Base-by-base conservation (phyloP, 305 asterid species). In the Fraxinus greggii region DNA sequence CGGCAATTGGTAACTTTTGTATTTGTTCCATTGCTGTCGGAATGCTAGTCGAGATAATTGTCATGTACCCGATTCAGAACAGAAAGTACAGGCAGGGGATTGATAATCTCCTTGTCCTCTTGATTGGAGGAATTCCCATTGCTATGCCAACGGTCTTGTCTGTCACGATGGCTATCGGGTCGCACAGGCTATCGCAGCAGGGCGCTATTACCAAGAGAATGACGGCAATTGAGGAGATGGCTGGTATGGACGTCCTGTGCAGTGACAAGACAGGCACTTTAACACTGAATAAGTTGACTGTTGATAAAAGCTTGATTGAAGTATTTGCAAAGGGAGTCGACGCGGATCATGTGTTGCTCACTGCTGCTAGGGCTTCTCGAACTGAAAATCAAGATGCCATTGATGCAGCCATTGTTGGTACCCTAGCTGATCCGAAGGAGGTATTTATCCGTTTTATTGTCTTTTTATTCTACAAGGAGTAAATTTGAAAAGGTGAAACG, bases 391-490 rank as follows among this genome's bases (percentile, higher is more conserved):
- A 89, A 36, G 94, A 89, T 80, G 93, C 94, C 0, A 91, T 91
- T 56, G 94, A 91, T 83, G 92, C 88, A 38, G 94, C 94, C 69
- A 90, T 90, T 76, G 93, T 90, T 48, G 92, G 91, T 17, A 89
- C 90, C 3, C 93, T 91, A 77, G 89, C 92, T 79, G 93, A 91
- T 82, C 93, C 94, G 1, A 89, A 88, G 83, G 94, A 91, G 92
- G 94, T 90, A 72, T 28, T 56, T n/a, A 4, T 63, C 32, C 29
- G 7, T 7, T 74, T 19, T 21, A 21, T 35, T 74, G 13, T 23
- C 21, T 32, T 54, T 38, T 54, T 15, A 12, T 28, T 29, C 31
- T 13, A 12, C 8, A 13, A 36, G 31, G 24, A 36, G 33, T 65
- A 28, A 56, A 36, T 32, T 77, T 13, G 40, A n/a, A 31, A 40